Evolutionary conservation across 192 early-diverging fungal species (phyloP), one percentile per base, ranked within the genome.

Genomic region (Pilaira anomala): DNA sequence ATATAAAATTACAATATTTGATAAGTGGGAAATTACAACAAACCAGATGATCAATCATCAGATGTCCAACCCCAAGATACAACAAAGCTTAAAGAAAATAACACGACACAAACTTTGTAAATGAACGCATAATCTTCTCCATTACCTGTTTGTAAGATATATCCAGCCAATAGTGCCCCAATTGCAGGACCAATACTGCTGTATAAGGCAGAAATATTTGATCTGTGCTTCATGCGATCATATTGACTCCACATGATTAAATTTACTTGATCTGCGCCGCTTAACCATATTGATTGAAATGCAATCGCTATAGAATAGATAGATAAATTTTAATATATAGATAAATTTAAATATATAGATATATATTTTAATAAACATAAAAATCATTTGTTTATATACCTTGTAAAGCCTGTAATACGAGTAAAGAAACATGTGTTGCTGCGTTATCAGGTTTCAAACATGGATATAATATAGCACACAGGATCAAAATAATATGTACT

Each of bases 61-160:
- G 28, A 26, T 19, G 52, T 65, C 63, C 63, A 65, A 19, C 63
- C 63, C 63, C 63, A 65, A 45, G 63, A 65, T 4, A 65, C 13
- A 54, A 65, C 52, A 30, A 56, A 65, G 13, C 63, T 65, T 13
- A 42, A 13, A 29, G 53, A 36, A 45, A 33, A 33, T 7, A 65
- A 33, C 1, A 40, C 36, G 0, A 65, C 42, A 24, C 26, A 29
- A 1, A 29, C 19, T 13, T 65, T 50, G 24, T 30, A 65, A 18
- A 65, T 25, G 1, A 46, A 18, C 18, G 21, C 13, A 36, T 52
- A 65, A 16, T 24, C 44, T 13, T 53, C 24, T 7, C 22, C 28
- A 21, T 13, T 48, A 30, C 16, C 18, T 19, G 25, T 12, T 18
- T 26, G 7, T 12, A 56, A 19, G 21, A 60, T 48, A 36, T 22